Evolutionary conservation across 2,329 filamentous ascomycete species (phyloP).

Genomic region (Pestalotiopsis fici): DNA sequence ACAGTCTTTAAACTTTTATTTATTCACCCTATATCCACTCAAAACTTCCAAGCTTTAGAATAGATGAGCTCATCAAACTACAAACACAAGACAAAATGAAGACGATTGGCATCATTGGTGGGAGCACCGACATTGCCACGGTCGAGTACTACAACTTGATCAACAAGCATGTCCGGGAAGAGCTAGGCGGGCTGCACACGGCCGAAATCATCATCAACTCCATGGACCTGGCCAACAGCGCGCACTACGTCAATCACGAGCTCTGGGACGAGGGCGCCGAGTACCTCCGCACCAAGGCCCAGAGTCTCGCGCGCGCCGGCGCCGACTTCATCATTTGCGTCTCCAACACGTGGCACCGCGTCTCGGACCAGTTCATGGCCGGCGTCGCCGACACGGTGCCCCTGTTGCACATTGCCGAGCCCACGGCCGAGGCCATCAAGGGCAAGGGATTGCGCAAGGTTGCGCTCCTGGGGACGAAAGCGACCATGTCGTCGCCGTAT

Average conservation of each 20-base stretch:
- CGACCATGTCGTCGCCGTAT: constrained; percentile 24
- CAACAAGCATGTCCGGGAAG: constrained; percentile 17
- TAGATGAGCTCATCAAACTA: too few species aligned
- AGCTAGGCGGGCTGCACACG: constrained; percentile 17
- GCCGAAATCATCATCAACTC: constrained; percentile 19
- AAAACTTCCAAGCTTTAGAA: neutral
- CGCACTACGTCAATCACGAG: constrained; percentile 14
- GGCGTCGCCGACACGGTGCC: constrained; percentile 13
- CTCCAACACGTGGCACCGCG: constrained; percentile 20
- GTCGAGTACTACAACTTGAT: constrained; percentile 19
- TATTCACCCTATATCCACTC: neutral
- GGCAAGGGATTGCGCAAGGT: constrained; percentile 14
- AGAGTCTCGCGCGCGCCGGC: constrained; percentile 16
- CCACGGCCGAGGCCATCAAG: constrained; percentile 16
- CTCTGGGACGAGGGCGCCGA: constrained; percentile 18
- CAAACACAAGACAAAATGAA: neutral
- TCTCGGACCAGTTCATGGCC: constrained; percentile 8
- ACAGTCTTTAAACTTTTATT: too few species aligned
- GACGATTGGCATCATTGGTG: neutral
- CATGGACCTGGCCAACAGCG: constrained; percentile 19
- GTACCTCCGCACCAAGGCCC: constrained; percentile 14
- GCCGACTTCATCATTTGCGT: constrained; percentile 19
- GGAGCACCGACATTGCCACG: constrained; percentile 9
- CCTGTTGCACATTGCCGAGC: constrained; percentile 18
- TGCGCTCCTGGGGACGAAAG: constrained; percentile 21